These are phyloP conservation scores for Alnus rubra DNA, from an alignment of 306 rosid genomes.

Conservation along the genomic window DNA sequence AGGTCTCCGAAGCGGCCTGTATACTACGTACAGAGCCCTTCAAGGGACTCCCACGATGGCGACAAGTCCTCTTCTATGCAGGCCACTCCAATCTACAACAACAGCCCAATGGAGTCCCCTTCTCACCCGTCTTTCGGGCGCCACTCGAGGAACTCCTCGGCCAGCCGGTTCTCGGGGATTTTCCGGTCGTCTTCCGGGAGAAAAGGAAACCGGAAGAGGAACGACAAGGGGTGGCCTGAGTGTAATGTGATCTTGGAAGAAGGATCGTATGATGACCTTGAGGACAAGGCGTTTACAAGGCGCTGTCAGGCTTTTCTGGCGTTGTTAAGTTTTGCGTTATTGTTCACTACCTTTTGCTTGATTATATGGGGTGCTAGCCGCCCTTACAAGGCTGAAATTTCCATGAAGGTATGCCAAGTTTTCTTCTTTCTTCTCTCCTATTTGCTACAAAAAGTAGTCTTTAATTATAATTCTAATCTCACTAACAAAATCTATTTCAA, in stretches of 20 bases:
- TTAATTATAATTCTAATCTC: background rate
- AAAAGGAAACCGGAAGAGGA: constrained; percentile 66
- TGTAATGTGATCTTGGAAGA: constrained; percentile 92
- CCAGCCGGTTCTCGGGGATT: constrained; percentile 81
- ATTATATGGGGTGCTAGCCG: constrained; percentile 95
- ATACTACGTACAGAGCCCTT: constrained; percentile 93
- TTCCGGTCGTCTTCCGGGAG: constrained; percentile 88
- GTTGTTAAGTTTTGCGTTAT: constrained; percentile 52
- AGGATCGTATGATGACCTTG: constrained; percentile 72
- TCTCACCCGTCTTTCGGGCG: constrained; percentile 93
- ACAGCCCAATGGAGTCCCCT: constrained; percentile 95
- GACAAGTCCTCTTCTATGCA: constrained; percentile 90
- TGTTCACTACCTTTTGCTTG: constrained; percentile 78
- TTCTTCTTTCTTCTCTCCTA: background rate
- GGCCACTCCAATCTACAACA: constrained; percentile 81
- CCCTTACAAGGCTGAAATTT: constrained; percentile 66
- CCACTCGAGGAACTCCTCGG: constrained; percentile 91
- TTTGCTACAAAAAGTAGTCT: background rate
- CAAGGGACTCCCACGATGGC: constrained; percentile 91
- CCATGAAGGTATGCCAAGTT: constrained; percentile 55
- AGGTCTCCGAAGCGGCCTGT: constrained; percentile 81
- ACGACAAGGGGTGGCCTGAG: constrained; percentile 98
- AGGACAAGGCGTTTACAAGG: constrained; percentile 56
- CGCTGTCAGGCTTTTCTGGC: constrained; percentile 69
- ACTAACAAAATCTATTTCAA: too few species aligned